These are phyloP conservation scores for Coprinellus micaceus DNA, from an alignment of 768 basidiomycete species.

Conservation along the genomic window DNA sequence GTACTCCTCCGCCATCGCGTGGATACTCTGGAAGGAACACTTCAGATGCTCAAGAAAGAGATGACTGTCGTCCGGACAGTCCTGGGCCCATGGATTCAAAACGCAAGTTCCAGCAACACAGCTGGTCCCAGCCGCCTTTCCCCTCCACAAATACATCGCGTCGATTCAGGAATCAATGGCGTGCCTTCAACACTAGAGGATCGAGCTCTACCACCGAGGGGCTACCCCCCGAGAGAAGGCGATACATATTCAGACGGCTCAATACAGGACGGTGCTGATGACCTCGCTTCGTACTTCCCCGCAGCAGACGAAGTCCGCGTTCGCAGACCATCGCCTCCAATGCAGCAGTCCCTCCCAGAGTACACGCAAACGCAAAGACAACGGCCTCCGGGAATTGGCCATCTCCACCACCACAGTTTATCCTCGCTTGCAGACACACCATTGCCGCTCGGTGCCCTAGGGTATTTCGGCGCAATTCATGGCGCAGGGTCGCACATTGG, in stretches of 20 bases:
- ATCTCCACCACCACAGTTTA: constrained; percentile 8
- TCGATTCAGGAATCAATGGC: background rate
- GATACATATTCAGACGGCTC: background rate
- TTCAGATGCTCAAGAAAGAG: constrained; percentile 53
- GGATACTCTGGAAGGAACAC: constrained; percentile 52
- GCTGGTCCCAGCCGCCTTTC: background rate
- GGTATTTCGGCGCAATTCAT: background rate
- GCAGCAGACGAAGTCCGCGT: constrained; percentile 9
- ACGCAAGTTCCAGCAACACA: background rate
- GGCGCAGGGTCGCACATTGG: background rate
- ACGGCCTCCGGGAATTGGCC: background rate
- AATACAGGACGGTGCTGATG: background rate
- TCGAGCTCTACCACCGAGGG: background rate
- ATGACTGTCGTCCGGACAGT: constrained; percentile 50
- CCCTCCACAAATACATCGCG: background rate
- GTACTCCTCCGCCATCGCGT: constrained; percentile 54
- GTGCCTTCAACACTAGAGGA: background rate
- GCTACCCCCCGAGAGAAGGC: background rate
- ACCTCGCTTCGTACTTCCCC: constrained; percentile 9
- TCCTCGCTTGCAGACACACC: background rate
- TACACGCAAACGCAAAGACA: background rate
- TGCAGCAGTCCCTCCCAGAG: background rate
- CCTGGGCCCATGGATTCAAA: constrained; percentile 49
- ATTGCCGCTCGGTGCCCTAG: background rate
- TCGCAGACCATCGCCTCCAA: background rate